Percentiles rank a stretch among this genome's conserved stretches.
Conservation (phyloP, 768 basidiomycete genomes). For the Suillus occidentalis region DNA sequence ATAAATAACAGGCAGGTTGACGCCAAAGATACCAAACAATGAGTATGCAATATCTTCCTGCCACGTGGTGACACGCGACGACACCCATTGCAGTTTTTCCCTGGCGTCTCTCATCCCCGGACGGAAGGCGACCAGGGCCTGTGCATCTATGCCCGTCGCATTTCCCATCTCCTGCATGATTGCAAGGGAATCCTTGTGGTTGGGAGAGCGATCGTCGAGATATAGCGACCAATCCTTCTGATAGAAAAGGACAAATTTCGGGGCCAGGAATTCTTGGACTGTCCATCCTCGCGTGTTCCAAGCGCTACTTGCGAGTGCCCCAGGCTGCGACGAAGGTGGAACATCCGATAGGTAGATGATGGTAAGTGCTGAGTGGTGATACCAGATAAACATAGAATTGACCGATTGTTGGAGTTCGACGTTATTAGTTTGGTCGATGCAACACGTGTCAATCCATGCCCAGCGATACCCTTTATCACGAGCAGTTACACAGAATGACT, state of each 20-base stretch:
- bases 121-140: background rate
- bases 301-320: background rate
- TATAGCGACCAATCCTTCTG: background rate
- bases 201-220: background rate
- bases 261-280: background rate
- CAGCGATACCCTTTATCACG: background rate
- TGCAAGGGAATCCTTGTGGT: background rate
- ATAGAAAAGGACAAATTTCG: background rate
- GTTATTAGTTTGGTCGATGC: background rate
- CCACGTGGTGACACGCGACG: background rate
- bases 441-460: background rate
- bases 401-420: background rate
- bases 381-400: background rate
- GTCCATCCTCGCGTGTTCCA: constrained; percentile 1
- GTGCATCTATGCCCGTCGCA: background rate
- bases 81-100: background rate
- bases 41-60: background rate
- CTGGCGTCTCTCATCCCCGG: background rate
- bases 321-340: background rate
- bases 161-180: background rate
- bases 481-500: background rate
- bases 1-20: background rate
- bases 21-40: background rate
- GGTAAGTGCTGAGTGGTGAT: background rate
- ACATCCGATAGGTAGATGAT: background rate